These are phyloP conservation scores for Rubia peregrina DNA, from an alignment of 305 asterid genomes.

Conservation along the genomic window DNA sequence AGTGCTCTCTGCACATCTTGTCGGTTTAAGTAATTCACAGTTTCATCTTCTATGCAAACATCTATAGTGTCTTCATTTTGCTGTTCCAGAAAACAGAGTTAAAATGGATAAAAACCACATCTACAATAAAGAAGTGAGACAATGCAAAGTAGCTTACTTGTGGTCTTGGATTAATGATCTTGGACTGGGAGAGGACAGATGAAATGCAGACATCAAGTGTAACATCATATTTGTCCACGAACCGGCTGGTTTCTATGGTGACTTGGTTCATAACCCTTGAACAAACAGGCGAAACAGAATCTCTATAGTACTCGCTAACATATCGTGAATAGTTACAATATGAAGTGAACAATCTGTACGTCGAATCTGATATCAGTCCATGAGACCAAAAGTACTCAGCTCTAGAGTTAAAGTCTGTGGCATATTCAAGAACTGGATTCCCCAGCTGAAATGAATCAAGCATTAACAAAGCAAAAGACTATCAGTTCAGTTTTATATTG, in stretches of 20 bases:
- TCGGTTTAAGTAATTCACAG: constrained; percentile 52
- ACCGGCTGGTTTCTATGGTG: constrained; percentile 48
- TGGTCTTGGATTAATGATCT: constrained; percentile 41
- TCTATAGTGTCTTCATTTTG: constrained; percentile 43
- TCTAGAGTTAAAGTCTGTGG: constrained; percentile 53
- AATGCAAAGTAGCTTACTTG: constrained; percentile 27
- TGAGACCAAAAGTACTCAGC: constrained; percentile 72
- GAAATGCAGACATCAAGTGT: constrained; percentile 66
- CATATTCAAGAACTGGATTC: constrained; percentile 60
- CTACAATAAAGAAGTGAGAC: neutral
- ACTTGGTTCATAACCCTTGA: constrained; percentile 46
- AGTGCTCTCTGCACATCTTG: constrained; percentile 54
- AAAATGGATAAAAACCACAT: neutral
- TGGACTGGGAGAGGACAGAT: constrained; percentile 56
- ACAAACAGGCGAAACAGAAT: constrained; percentile 43
- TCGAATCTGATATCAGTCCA: constrained; percentile 55
- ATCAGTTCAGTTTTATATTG: neutral
- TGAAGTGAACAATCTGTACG: constrained; percentile 44
- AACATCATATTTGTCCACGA: constrained; percentile 58
- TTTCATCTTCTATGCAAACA: constrained; percentile 67
- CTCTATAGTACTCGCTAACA: constrained; percentile 49
- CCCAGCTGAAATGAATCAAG: constrained; percentile 40
- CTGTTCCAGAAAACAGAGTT: constrained; percentile 18
- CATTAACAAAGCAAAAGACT: neutral
- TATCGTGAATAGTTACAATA: constrained; percentile 53